These are phyloP conservation scores for Phaeosphaeria sp. DNA, from an alignment of 2,329 filamentous ascomycete species.

Conservation along the genomic window DNA sequence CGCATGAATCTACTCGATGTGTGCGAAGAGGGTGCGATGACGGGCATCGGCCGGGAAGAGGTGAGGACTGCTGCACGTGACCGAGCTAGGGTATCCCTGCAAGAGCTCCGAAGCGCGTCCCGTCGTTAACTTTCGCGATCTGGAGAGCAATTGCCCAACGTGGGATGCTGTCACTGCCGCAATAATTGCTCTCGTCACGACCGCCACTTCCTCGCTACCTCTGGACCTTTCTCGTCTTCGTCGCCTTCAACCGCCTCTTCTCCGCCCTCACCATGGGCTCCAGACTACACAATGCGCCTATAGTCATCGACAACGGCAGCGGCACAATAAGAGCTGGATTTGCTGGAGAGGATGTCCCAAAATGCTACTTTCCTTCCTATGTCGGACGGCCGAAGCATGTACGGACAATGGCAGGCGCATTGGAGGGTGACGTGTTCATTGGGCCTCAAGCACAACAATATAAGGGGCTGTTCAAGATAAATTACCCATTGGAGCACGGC, in stretches of 20 bases:
- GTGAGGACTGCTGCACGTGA: conserved; percentile 31
- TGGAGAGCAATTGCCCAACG: conserved; percentile 23
- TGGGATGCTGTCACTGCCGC: conserved; percentile 28
- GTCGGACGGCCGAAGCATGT: conserved; percentile 96
- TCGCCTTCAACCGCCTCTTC: not conserved
- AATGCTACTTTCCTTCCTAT: conserved; percentile 97
- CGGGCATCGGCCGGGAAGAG: not conserved
- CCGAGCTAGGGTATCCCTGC: conserved; percentile 30
- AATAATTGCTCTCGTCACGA: conserved; percentile 12
- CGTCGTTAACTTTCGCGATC: conserved; percentile 43
- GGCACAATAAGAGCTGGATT: conserved; percentile 97
- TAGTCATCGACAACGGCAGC: conserved; percentile 98
- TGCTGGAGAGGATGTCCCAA: conserved; percentile 92
- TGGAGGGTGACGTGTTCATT: conserved; percentile 97
- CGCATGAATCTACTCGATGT: too few species aligned
- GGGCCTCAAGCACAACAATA: conserved; percentile 90
- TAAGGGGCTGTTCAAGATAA: conserved; percentile 91
- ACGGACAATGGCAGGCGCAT: conserved; percentile 90
- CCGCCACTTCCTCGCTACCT: conserved; percentile 4
- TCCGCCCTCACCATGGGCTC: conserved; percentile 62
- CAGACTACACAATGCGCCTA: conserved; percentile 91
- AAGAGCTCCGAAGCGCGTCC: conserved; percentile 36
- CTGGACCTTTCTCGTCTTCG: not conserved
- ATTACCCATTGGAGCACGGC: conserved; percentile 94
- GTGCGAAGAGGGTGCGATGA: not conserved